Evolutionary conservation across 2,329 filamentous ascomycete genomes (phyloP).

Genomic region (Tolypocladium paradoxum): DNA sequence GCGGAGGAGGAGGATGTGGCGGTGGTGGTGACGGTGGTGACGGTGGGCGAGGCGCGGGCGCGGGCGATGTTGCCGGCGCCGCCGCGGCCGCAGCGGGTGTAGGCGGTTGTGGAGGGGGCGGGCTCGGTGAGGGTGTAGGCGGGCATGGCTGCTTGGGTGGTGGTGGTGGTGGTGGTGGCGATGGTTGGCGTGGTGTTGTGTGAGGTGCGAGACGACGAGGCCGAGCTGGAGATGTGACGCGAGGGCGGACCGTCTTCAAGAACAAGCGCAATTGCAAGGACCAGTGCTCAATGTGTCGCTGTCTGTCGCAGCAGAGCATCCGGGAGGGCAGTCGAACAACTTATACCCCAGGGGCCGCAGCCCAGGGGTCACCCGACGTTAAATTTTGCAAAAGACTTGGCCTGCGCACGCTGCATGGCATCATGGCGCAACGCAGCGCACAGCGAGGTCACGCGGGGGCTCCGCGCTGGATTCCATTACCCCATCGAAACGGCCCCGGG

Average conservation of each 20-base stretch:
- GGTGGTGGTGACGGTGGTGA: slow-evolving; percentile 35
- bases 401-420: too few species aligned
- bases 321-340: background rate
- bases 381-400: background rate
- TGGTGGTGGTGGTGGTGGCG: background rate
- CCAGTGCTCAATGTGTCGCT: background rate
- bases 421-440: background rate
- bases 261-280: background rate
- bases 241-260: background rate
- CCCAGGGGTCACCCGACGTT: background rate
- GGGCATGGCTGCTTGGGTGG: background rate
- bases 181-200: background rate
- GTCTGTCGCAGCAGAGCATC: background rate
- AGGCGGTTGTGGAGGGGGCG: background rate
- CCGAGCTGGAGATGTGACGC: background rate
- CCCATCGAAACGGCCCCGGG: background rate
- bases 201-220: background rate
- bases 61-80: slow-evolving; percentile 45
- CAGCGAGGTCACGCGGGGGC: background rate
- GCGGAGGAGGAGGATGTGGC: slow-evolving; percentile 21
- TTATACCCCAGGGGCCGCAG: background rate
- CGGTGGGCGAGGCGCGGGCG: slow-evolving; percentile 27
- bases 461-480: background rate
- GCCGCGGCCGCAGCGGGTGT: slow-evolving; percentile 38
- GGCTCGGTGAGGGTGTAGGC: background rate